Evolutionary conservation across 1,139 yeast species (phyloP).

Genomic region (Sugiyamaella sp.): DNA sequence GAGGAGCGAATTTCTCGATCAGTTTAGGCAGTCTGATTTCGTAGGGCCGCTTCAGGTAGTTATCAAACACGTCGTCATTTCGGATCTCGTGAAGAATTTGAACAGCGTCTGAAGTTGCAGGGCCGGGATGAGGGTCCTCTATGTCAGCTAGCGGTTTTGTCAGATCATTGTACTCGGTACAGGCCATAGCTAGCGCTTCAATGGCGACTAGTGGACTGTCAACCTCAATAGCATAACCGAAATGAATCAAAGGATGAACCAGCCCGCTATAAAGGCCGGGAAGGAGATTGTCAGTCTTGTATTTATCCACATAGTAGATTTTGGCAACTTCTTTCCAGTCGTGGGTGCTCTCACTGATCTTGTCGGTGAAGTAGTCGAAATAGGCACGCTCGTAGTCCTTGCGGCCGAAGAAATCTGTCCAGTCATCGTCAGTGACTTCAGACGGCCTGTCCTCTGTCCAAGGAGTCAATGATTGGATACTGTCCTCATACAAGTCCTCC

Average conservation of each 20-base stretch:
- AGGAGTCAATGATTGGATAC: conserved; percentile 26
- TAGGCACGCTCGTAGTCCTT: conserved; percentile 39
- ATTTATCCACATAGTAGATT: conserved; percentile 24
- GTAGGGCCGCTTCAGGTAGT: conserved; percentile 19
- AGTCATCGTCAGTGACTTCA: conserved; percentile 41
- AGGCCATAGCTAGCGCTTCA: conserved; percentile 37
- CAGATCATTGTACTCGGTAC: conserved; percentile 26
- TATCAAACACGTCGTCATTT: conserved; percentile 29
- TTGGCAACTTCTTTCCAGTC: conserved; percentile 38
- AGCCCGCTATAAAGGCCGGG: conserved; percentile 35
- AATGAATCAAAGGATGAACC: conserved; percentile 41
- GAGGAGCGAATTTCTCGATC: conserved; percentile 21
- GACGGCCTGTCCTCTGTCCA: conserved; percentile 42
- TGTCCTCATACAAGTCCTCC: conserved; percentile 34
- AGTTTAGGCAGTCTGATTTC: conserved; percentile 15
- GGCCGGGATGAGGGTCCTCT: background rate
- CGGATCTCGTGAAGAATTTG: conserved; percentile 30
- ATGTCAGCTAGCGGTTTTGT: background rate
- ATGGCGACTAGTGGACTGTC: conserved; percentile 39
- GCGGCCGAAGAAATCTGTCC: conserved; percentile 37
- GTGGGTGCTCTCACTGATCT: conserved; percentile 34
- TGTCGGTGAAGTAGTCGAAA: conserved; percentile 39
- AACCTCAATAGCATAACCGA: conserved; percentile 42
- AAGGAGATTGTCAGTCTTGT: conserved; percentile 26
- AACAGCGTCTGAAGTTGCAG: conserved; percentile 23